Evolutionary conservation across 306 rosid genomes (phyloP).

Genomic region (Vachellia collinsii): DNA sequence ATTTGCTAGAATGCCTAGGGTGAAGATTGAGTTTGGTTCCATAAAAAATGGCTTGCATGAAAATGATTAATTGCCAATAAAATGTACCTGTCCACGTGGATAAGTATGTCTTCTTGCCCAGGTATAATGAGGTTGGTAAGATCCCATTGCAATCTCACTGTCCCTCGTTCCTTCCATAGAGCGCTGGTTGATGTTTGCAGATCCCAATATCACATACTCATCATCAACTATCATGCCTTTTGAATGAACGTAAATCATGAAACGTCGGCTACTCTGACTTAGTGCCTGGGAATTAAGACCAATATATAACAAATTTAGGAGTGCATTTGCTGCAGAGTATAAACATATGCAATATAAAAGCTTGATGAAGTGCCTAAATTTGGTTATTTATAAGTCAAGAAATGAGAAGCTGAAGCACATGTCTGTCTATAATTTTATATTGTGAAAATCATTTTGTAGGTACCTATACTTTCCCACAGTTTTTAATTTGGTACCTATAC

Average conservation of each 20-base stretch:
- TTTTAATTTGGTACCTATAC: no score
- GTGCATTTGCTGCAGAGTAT: neutral
- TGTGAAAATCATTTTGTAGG: no score
- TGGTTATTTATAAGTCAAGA: constrained; percentile 4
- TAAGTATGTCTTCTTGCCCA: constrained; percentile 68
- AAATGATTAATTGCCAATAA: constrained; percentile 27
- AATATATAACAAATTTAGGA: constrained; percentile 31
- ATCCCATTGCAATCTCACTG: constrained; percentile 99
- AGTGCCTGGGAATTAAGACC: constrained; percentile 62
- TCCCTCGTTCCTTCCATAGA: constrained; percentile 99
- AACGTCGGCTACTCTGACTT: constrained; percentile 72
- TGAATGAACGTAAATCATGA: constrained; percentile 97
- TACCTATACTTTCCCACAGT: no score
- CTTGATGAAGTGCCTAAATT: constrained; percentile 8
- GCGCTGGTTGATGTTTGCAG: constrained; percentile 98
- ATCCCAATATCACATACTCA: constrained; percentile 87
- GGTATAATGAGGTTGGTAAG: constrained; percentile 82
- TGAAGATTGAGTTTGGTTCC: constrained; percentile 8
- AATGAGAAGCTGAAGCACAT: neutral
- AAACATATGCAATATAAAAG: neutral
- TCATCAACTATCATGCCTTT: constrained; percentile 99
- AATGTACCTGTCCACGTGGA: constrained; percentile 82
- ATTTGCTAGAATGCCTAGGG: constrained; percentile 6
- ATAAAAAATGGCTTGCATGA: constrained; percentile 9
- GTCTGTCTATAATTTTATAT: constrained; percentile 1